A percentile compares a stretch with the other conserved stretches of the same genome.
These are phyloP conservation scores for Phytophthora agathidicida DNA, from an alignment of 352 stramenopile genomes.

Conservation along the genomic window DNA sequence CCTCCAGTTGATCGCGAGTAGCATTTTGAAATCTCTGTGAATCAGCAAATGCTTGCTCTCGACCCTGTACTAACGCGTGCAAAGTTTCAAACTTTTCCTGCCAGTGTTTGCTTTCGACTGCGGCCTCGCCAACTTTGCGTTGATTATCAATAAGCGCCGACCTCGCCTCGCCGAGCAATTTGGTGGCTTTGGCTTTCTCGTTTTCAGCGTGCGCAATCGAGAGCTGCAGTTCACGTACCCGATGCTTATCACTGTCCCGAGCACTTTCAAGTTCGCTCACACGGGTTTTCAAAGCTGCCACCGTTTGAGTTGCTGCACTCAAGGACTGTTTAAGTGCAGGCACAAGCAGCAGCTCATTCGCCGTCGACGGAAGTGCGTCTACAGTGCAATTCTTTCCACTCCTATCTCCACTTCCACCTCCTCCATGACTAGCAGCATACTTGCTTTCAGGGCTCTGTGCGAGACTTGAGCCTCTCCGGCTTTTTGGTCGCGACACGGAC, in stretches of 20 bases:
- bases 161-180: conserved; percentile 58
- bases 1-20: conserved; percentile 29
- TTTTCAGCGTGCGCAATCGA: conserved; percentile 30
- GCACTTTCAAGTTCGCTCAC: conserved; percentile 42
- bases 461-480: conserved; percentile 16
- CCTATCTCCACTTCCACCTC: conserved; percentile 16
- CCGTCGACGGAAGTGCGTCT: conserved; percentile 8
- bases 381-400: conserved; percentile 15
- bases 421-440: neutral
- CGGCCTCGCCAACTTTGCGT: conserved; percentile 32
- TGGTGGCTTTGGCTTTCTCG: conserved; percentile 48
- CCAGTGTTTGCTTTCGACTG: conserved; percentile 44
- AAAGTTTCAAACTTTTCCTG: conserved; percentile 49
- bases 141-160: conserved; percentile 42
- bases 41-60: conserved; percentile 41
- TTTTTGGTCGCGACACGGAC: conserved; percentile 20
- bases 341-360: conserved; percentile 33
- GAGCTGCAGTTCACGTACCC: conserved; percentile 40
- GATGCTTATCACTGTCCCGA: conserved; percentile 31
- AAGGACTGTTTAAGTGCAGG: conserved; percentile 60
- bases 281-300: conserved; percentile 49
- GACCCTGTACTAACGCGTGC: conserved; percentile 41
- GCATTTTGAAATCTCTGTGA: conserved; percentile 37
- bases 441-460: conserved; percentile 8
- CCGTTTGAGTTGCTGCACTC: conserved; percentile 35